Percentiles rank a stretch among this genome's conserved stretches.
These are phyloP conservation scores for Xylaria sp. DNA, from an alignment of 2,329 filamentous ascomycete species.

Conservation along the genomic window DNA sequence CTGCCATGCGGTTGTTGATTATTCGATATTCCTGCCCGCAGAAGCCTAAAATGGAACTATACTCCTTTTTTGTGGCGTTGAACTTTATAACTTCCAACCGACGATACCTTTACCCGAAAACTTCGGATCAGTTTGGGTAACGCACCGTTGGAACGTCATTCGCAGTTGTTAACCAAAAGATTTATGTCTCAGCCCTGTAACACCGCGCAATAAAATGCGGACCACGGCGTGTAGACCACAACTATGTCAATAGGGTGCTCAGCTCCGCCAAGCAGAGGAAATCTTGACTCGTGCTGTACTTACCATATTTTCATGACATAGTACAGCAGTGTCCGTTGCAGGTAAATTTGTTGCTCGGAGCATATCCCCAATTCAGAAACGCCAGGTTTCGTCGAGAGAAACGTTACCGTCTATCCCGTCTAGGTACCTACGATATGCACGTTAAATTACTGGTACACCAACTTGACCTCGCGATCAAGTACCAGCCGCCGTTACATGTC, in stretches of 20 bases:
- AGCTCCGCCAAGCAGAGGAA: constrained; percentile 20
- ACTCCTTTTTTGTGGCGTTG: constrained; percentile 4
- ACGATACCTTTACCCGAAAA: too few relatives aligned
- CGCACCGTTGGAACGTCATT: constrained; percentile 7
- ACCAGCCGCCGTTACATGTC: neutral
- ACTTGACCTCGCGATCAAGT: neutral
- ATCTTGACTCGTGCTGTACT: constrained; percentile 3
- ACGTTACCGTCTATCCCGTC: neutral
- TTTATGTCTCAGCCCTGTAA: constrained; percentile 5
- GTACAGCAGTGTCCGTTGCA: constrained; percentile 1
- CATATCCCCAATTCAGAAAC: constrained; percentile 9
- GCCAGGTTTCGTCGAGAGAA: neutral
- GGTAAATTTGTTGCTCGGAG: constrained; percentile 5
- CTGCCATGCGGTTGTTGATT: neutral
- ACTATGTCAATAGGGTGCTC: constrained; percentile 6
- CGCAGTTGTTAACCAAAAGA: constrained; percentile 5
- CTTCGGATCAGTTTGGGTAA: too few relatives aligned
- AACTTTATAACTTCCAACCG: neutral
- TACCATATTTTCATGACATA: constrained; percentile 3
- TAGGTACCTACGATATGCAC: neutral
- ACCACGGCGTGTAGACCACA: constrained; percentile 1
- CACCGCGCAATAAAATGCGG: neutral
- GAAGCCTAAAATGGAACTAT: constrained; percentile 6
- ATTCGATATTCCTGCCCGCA: neutral
- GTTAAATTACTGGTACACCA: neutral